Base-by-base conservation (phyloP, 192 early-diverging fungal species). In the Kappamyces sp. region DNA sequence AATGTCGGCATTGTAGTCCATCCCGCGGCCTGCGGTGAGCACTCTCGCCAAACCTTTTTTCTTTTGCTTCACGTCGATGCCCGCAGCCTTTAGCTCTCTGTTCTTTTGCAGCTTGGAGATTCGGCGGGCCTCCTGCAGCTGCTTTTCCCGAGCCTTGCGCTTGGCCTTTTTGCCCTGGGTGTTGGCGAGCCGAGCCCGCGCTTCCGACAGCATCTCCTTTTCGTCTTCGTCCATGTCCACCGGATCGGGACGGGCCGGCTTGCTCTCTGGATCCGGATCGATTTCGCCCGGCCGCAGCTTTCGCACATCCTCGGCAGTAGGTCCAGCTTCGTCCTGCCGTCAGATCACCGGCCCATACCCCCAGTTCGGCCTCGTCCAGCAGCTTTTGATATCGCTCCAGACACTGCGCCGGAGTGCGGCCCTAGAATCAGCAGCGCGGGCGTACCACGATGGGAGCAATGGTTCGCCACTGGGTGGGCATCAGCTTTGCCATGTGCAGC, bases 151-250 rank as follows among this genome's bases (percentile, higher is more conserved):
- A 8, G 96, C 96, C 80, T 97, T 99, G 67, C 96, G 84, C 68
- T 99, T 99, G 13, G 96, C 94, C 60, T 99, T 99, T 64, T 99
- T 99, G 51, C 96, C 96, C 69, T 97, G 94, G 4, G 96, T 99
- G 69, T 99, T 99, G n/a, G 96, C 96, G 51, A 99, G 76, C 67
- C 96, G 81, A 13, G 96, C 96, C 50, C 96, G 85, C 23, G 96
- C 96, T 69, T 99, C 96, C 2, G 90, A 92, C 23, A 99, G 79
- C 96, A 99, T 99, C 70, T 99, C 96, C 77, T 99, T 99, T 77
- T 99, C 72, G 51, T 98, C 94, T 68, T 97, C 94, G 58, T 98
- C 96, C 96, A 98, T 98, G 66, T 98, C 96, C 2, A 98, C 90
- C 8, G 96, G 93, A 70, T 98, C 96, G 1, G 96, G 96, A 7